phyloP scores from a whole-genome alignment of 1,284 basidiomycete genomes.

The Puccinia triticina region DNA sequence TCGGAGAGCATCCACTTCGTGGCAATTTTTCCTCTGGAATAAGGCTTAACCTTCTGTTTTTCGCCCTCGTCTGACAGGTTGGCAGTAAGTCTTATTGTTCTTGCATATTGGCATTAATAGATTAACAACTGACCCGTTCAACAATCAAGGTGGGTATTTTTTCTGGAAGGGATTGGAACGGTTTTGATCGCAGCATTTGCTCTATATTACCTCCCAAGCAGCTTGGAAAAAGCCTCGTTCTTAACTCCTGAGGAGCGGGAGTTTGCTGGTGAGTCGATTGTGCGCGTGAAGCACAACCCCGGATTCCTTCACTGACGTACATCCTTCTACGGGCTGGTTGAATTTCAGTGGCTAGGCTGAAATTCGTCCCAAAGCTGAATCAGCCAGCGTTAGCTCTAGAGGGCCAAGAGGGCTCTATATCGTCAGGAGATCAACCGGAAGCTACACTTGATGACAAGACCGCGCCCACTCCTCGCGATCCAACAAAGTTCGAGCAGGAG shows the following conservation, averaged over 20 bases:
- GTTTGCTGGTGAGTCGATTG: constrained; percentile 28
- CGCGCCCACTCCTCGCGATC: neutral
- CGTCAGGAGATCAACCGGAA: neutral
- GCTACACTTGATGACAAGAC: neutral
- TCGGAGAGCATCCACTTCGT: neutral
- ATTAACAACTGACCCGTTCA: neutral
- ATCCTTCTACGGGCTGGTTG: neutral
- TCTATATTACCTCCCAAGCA: constrained; percentile 50
- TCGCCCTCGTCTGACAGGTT: neutral
- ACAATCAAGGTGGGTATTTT: constrained; percentile 16
- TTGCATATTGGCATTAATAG: neutral
- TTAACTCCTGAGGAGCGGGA: constrained; percentile 39
- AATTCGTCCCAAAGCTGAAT: neutral
- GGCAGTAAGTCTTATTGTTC: constrained; percentile 15
- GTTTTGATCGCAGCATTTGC: constrained; percentile 54
- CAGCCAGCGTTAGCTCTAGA: neutral
- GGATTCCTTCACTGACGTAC: neutral
- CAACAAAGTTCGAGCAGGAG: neutral
- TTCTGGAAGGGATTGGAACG: constrained; percentile 55
- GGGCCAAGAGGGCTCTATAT: neutral
- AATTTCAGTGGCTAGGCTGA: constrained; percentile 29
- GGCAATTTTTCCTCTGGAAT: too few species aligned
- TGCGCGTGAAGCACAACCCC: neutral
- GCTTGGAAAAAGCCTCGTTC: constrained; percentile 53
- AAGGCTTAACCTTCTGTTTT: neutral